Evolutionary conservation across 495 filamentous ascomycete species (phyloP).

Genomic region (Daldinia decipiens): DNA sequence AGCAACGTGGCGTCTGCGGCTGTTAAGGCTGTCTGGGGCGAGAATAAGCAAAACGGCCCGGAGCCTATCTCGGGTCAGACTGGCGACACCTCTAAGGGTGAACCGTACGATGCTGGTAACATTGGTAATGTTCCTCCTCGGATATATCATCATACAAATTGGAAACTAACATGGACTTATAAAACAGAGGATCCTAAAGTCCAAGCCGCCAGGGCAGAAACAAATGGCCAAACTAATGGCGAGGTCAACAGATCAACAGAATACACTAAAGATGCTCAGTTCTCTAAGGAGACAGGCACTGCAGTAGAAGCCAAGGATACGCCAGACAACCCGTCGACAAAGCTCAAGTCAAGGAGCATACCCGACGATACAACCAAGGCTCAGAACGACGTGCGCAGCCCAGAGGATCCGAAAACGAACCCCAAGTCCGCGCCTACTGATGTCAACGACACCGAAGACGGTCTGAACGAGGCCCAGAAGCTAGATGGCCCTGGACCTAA

Average conservation of each 20-base stretch:
- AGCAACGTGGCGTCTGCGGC: slow-evolving; percentile 59
- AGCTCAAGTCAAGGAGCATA: slow-evolving; percentile 31
- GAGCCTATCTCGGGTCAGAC: slow-evolving; percentile 65
- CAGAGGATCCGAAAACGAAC: slow-evolving; percentile 48
- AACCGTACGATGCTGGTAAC: slow-evolving; percentile 69
- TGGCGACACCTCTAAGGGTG: slow-evolving; percentile 64
- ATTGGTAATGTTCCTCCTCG: slow-evolving; percentile 48
- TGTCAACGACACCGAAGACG: slow-evolving; percentile 48
- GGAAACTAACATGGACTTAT: slow-evolving; percentile 14
- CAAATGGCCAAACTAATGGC: slow-evolving; percentile 3
- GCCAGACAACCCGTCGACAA: slow-evolving; percentile 42
- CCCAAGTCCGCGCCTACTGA: slow-evolving; percentile 44
- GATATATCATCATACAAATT: slow-evolving; percentile 3
- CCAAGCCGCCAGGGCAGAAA: slow-evolving; percentile 24
- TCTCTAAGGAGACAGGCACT: slow-evolving; percentile 42
- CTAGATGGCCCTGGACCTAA: slow-evolving; percentile 57
- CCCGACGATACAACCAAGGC: slow-evolving; percentile 49
- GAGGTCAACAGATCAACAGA: slow-evolving; percentile 17
- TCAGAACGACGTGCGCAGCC: slow-evolving; percentile 52
- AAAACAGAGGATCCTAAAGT: slow-evolving; percentile 29
- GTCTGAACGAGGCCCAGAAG: slow-evolving; percentile 45
- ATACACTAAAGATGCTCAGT: slow-evolving; percentile 30
- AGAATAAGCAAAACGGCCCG: slow-evolving; percentile 46
- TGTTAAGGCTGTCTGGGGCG: slow-evolving; percentile 63
- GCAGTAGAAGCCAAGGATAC: slow-evolving; percentile 31